Evolutionary conservation across 2,329 filamentous ascomycete species (phyloP).

Genomic region (Penicillium decumbens): DNA sequence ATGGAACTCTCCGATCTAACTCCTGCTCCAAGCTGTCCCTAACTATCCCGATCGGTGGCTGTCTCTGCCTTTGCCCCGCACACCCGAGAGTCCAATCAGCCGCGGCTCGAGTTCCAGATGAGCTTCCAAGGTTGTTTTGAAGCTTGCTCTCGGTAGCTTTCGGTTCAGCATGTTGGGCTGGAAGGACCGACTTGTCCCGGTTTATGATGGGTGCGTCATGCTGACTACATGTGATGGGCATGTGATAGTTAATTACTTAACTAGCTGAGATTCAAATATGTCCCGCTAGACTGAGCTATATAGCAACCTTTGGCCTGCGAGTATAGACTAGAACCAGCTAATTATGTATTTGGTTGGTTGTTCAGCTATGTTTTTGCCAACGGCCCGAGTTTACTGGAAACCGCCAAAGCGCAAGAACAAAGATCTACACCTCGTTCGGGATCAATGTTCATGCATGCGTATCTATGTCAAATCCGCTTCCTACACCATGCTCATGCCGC

Average conservation of each 20-base stretch:
- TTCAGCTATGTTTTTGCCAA: background rate
- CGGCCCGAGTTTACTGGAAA: background rate
- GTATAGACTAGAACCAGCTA: background rate
- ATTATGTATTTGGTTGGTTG: background rate
- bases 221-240: constrained; percentile 14
- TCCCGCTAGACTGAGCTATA: too few relatives aligned
- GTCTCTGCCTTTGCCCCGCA: constrained; percentile 5
- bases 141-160: background rate
- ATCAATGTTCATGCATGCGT: background rate
- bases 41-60: constrained; percentile 16
- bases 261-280: background rate
- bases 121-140: background rate
- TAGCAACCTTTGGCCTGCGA: background rate
- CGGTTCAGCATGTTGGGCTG: background rate
- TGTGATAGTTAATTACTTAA: background rate
- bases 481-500: background rate
- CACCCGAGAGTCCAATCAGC: constrained; percentile 16
- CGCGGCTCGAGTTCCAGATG: constrained; percentile 11
- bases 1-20: constrained; percentile 7
- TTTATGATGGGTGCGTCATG: constrained; percentile 14
- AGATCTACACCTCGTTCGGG: background rate
- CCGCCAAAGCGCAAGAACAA: background rate
- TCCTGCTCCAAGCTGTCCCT: background rate
- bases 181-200: constrained; percentile 13
- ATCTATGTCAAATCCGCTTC: background rate